Percentiles rank a stretch among this genome's conserved stretches.
These are phyloP conservation scores for Apocynum venetum DNA, from an alignment of 257 asterid species.

Conservation along the genomic window DNA sequence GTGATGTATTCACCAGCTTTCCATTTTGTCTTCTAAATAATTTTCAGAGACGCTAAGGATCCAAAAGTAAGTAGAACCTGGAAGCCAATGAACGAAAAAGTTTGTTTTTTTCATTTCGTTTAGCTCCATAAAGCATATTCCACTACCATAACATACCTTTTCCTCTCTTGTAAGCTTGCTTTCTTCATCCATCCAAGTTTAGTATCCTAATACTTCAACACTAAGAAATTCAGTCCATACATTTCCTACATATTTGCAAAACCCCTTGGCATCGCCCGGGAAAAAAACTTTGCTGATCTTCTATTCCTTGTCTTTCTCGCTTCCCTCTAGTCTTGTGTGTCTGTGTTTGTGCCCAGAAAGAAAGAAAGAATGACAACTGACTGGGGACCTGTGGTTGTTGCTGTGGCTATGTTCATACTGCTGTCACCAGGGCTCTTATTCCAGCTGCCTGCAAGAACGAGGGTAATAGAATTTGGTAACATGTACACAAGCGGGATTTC, in stretches of 20 bases:
- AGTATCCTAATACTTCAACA: slow-evolving; percentile 61
- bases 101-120: slow-evolving; percentile 10
- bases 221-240: slow-evolving; percentile 39
- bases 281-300: background rate
- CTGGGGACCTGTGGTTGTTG: slow-evolving; percentile 95
- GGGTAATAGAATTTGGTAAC: slow-evolving; percentile 81
- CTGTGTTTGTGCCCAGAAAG: background rate
- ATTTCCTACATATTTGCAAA: slow-evolving; percentile 8
- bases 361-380: slow-evolving; percentile 24
- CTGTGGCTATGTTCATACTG: slow-evolving; percentile 81
- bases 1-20: background rate
- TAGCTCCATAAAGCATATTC: slow-evolving; percentile 48
- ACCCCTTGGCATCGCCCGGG: background rate
- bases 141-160: slow-evolving; percentile 48
- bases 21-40: background rate
- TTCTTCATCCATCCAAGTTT: slow-evolving; percentile 46
- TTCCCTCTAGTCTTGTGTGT: background rate
- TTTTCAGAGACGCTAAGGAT: background rate
- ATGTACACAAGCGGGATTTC: slow-evolving; percentile 91
- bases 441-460: slow-evolving; percentile 79
- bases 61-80: slow-evolving; percentile 7
- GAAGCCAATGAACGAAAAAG: slow-evolving; percentile 31
- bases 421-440: slow-evolving; percentile 84
- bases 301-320: background rate
- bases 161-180: slow-evolving; percentile 44